Evolutionary conservation across 169 alveolate genomes (phyloP), one percentile per base, ranked within the genome.

Genomic region (Plasmodium blacklocki): DNA sequence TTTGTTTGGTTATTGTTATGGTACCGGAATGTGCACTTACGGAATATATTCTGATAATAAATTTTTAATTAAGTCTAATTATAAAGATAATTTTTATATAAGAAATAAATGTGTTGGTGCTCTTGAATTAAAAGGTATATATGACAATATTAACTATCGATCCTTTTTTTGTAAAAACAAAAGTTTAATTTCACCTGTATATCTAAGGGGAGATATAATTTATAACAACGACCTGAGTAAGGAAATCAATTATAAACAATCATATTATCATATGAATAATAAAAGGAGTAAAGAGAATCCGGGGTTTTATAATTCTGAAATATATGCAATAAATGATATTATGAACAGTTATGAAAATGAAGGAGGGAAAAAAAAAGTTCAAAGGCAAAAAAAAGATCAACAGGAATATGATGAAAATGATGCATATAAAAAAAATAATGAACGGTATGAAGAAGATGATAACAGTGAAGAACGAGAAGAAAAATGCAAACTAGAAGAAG

Each of bases 111-210:
- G 21, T 59, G 43, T 67, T 1, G 60, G 54, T 56, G 67, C 85
- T 26, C 19, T 19, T 15, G 85, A 83, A 32, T 58, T 83, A 49
- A 83, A 83, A 68, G 70, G 45, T 2, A 83, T 83, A 15, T 83
- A 83, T 56, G 91, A 83, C n/a, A 70, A 83, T 43, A 68, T 83
- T 18, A 83, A 83, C 43, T 83, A 83, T 67, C 32, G 91, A 56
- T 83, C 91, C 14, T 83, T 83, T 58, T 83, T 83, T 45, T 52
- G 85, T 15, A 83, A 72, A 83, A 68, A 83, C 49, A 83, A 83
- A 83, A 83, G 85, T 58, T 50, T 68, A 4, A 12, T 83, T 19
- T 83, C 91, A 8, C 91, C 91, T 15, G 73, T 83, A 3, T 83
- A 68, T 45, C 18, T 83, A 12, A 47, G 26, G 58, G 91, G 85